Evolutionary conservation across 2,329 filamentous ascomycete species (phyloP), one percentile per base, ranked within the genome.

Genomic region (Ilyonectria mors-panacis): DNA sequence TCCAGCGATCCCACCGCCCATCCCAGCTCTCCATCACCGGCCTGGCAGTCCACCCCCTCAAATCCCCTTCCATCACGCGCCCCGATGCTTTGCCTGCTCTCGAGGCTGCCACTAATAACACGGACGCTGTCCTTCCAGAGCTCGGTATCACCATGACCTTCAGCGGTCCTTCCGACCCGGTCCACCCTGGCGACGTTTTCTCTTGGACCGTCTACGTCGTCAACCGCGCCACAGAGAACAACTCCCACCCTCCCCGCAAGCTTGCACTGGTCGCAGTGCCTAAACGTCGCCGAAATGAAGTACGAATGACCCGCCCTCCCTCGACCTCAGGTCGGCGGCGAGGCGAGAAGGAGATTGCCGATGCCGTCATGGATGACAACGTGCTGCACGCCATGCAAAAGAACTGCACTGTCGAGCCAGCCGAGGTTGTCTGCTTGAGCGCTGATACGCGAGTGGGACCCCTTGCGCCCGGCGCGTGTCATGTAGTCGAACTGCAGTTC

Each of bases 141-240:
- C 88, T 93, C 57, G 92, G 92, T 65, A 88, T 95, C 64, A 93
- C 91, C 39, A 89, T 95, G 81, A 94, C 92, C 45, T 91, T 96
- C 76, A 88, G 87, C 6, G 90, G 88, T 0, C 92, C 92, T 37
- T 67, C 79, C 13, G 75, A 80, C 23, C 84, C 86, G 59, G 84
- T 93, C 26, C 85, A 84, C 64, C 86, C 90, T 0, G 92, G 92
- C 42, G 86, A 93, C 51, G 84, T 90, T 56, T 94, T 96, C 78
- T 83, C 84, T 45, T 94, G 93, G 91, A 87, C 87, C 37, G 86
- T 95, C 17, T 92, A 94, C 75, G 90, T 95, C 42, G 91, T 94
- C 70, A 96, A 95, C 78, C 89, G 91, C 55, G 89, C 88, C 53
- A 82, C 83, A 45, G 86, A 82, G 30, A 80, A 75, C 63, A 72